These are phyloP conservation scores for Clitopilus passeckerianus DNA, from an alignment of 768 basidiomycete species.

Conservation along the genomic window DNA sequence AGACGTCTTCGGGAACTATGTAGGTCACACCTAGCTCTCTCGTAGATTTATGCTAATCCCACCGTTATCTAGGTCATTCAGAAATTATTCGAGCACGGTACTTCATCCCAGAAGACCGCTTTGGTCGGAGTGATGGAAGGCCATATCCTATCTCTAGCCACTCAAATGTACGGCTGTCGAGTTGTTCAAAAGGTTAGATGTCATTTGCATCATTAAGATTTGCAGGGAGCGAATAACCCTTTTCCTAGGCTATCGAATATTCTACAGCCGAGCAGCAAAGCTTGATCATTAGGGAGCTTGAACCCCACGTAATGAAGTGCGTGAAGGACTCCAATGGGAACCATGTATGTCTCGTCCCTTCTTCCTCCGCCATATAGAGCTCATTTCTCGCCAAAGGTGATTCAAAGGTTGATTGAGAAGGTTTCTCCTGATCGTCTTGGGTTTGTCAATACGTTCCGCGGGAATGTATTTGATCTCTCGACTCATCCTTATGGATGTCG, in stretches of 20 bases:
- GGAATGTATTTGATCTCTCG: slow-evolving; percentile 75
- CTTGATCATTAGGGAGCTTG: slow-evolving; percentile 71
- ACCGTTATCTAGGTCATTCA: slow-evolving; percentile 71
- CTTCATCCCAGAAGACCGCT: slow-evolving; percentile 63
- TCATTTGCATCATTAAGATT: neutral
- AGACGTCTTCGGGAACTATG: slow-evolving; percentile 97
- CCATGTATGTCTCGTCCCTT: slow-evolving; percentile 53
- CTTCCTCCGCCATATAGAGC: neutral
- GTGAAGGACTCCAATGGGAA: slow-evolving; percentile 93
- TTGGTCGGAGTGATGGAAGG: slow-evolving; percentile 74
- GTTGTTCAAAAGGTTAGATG: slow-evolving; percentile 82
- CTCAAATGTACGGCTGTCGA: slow-evolving; percentile 95
- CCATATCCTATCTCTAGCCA: slow-evolving; percentile 68
- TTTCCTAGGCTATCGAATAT: slow-evolving; percentile 77
- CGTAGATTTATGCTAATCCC: neutral
- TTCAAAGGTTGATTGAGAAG: slow-evolving; percentile 84
- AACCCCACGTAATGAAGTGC: slow-evolving; percentile 75
- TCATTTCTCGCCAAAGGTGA: slow-evolving; percentile 42
- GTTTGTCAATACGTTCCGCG: slow-evolving; percentile 72
- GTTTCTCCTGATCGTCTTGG: slow-evolving; percentile 71
- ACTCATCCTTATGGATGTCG: slow-evolving; percentile 93
- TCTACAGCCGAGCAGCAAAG: slow-evolving; percentile 76
- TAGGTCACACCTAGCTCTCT: slow-evolving; percentile 27
- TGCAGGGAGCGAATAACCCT: neutral
- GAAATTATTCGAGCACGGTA: slow-evolving; percentile 88